Conservation (phyloP, 2,329 filamentous ascomycete genomes). For the Lecanicillium sp. region DNA sequence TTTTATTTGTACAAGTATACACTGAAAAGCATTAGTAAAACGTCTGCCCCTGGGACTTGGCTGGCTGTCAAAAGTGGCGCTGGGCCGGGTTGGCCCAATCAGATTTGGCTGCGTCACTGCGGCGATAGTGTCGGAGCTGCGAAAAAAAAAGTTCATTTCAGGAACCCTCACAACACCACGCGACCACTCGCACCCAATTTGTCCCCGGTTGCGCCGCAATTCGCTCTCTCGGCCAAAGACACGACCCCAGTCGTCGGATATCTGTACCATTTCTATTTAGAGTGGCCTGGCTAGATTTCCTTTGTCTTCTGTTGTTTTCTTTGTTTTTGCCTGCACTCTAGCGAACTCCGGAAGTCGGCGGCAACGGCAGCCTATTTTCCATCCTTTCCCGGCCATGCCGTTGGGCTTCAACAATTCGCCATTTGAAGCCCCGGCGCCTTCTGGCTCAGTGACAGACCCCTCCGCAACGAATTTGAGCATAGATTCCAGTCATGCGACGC, state of each 20-base stretch:
- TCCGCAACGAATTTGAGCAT: constrained; percentile 1
- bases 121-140: constrained; percentile 9
- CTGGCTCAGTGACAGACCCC: constrained; percentile 8
- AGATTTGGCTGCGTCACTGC: constrained; percentile 5
- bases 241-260: too few relatives aligned
- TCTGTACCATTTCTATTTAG: too few relatives aligned
- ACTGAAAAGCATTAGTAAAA: too few relatives aligned
- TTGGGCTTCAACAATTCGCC: constrained; percentile 8
- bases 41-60: background rate
- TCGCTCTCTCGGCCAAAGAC: background rate
- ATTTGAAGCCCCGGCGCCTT: constrained; percentile 8
- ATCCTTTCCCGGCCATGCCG: constrained; percentile 5
- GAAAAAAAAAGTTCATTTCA: constrained; percentile 7
- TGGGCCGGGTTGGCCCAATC: constrained; percentile 8
- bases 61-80: constrained; percentile 7
- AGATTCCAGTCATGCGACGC: constrained; percentile 25
- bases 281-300: too few relatives aligned
- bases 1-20: background rate
- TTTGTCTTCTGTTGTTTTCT: too few relatives aligned
- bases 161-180: background rate
- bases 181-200: background rate
- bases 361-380: too few relatives aligned
- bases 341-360: too few relatives aligned
- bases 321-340: background rate
- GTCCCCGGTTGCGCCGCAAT: background rate